phyloP scores from a whole-genome alignment of 352 stramenopile genomes.

The Pythium grandisporangium region DNA sequence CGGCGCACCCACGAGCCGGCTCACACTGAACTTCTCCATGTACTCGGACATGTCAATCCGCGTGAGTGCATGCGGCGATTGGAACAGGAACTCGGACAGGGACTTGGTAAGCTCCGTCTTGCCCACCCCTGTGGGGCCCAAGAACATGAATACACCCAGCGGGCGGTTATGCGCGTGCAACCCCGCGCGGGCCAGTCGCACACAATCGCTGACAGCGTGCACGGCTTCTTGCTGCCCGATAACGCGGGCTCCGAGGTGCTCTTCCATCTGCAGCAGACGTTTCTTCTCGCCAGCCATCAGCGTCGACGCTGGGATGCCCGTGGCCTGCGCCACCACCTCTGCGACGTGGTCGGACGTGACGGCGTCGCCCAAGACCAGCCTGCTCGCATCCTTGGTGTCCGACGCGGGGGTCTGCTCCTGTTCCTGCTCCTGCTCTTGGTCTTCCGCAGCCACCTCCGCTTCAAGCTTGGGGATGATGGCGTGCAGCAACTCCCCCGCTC shows the following conservation, averaged over 20 bases:
- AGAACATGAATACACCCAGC: conserved; percentile 94
- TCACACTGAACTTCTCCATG: conserved; percentile 95
- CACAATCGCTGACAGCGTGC: conserved; percentile 84
- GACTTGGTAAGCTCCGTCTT: conserved; percentile 98
- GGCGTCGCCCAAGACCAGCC: conserved; percentile 80
- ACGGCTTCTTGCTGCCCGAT: conserved; percentile 90
- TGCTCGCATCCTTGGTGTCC: conserved; percentile 20
- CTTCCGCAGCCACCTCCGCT: conserved; percentile 52
- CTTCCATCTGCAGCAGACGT: conserved; percentile 91
- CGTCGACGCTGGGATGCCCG: conserved; percentile 92
- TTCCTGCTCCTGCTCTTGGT: conserved; percentile 28
- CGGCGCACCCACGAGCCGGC: conserved; percentile 86
- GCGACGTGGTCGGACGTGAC: conserved; percentile 92
- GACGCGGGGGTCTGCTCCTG: conserved; percentile 19
- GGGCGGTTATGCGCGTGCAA: conserved; percentile 94
- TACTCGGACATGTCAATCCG: conserved; percentile 98
- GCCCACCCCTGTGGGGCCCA: conserved; percentile 89
- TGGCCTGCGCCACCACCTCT: conserved; percentile 82
- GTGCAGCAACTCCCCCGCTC: conserved; percentile 75
- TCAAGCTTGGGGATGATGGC: conserved; percentile 72
- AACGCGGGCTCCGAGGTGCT: conserved; percentile 87
- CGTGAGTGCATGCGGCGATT: conserved; percentile 91
- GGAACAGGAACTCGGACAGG: conserved; percentile 93
- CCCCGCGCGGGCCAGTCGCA: conserved; percentile 89
- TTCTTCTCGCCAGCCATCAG: conserved; percentile 94